Evolutionary conservation across 2,329 filamentous ascomycete genomes (phyloP).

Genomic region (Cylindrodendrum hubeiense): DNA sequence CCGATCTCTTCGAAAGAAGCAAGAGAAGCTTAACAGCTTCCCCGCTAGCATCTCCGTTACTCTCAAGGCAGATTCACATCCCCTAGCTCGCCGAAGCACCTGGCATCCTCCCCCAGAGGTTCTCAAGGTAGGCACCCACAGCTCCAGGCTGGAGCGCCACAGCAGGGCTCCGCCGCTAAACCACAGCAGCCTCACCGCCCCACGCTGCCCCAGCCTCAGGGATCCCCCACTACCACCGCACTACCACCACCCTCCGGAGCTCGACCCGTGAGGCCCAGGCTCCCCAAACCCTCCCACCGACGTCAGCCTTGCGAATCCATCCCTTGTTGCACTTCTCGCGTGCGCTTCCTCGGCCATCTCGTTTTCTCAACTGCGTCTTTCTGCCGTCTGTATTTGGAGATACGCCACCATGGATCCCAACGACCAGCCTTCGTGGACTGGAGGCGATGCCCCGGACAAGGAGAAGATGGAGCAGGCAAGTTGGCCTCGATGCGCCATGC

Average conservation of each 20-base stretch:
- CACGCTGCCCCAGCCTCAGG: slow-evolving; percentile 26
- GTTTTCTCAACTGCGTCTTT: slow-evolving; percentile 6
- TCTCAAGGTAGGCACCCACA: background rate
- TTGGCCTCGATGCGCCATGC: slow-evolving; percentile 27
- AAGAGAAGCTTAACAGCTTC: background rate
- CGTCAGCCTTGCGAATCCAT: slow-evolving; percentile 46
- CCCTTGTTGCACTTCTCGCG: slow-evolving; percentile 4
- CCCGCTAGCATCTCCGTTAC: background rate
- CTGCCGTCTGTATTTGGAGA: slow-evolving; percentile 5
- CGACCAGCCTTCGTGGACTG: slow-evolving; percentile 55
- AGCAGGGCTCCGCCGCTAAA: slow-evolving; percentile 34
- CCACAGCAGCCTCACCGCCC: slow-evolving; percentile 42
- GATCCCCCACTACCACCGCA: slow-evolving; percentile 20
- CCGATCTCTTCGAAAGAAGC: background rate
- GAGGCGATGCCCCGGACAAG: slow-evolving; percentile 66
- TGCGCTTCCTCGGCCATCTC: slow-evolving; percentile 11
- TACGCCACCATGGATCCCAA: slow-evolving; percentile 58
- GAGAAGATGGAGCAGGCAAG: slow-evolving; percentile 70
- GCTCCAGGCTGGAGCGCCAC: slow-evolving; percentile 38
- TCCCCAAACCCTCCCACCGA: slow-evolving; percentile 18
- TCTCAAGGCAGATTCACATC: slow-evolving; percentile 11
- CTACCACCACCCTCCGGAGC: slow-evolving; percentile 14
- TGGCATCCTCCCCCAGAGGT: background rate
- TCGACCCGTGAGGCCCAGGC: slow-evolving; percentile 26
- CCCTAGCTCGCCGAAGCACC: background rate